Evolutionary conservation across 176 grass and related monocot genomes (phyloP).

Genomic region (Musa beccarii): DNA sequence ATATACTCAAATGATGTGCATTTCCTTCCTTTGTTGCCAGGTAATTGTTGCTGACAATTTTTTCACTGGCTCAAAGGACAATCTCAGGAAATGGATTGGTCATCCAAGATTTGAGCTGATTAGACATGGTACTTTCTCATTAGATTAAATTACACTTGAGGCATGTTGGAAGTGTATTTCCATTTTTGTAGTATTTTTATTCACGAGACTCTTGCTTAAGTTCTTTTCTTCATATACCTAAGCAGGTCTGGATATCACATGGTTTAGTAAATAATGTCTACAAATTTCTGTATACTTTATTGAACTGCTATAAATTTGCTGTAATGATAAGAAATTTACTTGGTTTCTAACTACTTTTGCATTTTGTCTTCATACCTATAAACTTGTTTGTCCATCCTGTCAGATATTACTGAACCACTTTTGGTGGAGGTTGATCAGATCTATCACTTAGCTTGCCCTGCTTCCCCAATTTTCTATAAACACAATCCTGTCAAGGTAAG

Average conservation of each 20-base stretch:
- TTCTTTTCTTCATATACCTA: not conserved
- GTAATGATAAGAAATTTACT: not conserved
- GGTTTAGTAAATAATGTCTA: not conserved
- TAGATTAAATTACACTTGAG: not conserved
- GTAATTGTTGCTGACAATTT: constrained; percentile 93
- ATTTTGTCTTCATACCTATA: not conserved
- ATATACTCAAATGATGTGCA: not conserved
- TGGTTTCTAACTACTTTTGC: not conserved
- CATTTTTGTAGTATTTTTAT: too few relatives aligned
- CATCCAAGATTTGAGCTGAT: constrained; percentile 95
- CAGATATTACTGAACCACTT: constrained; percentile 66
- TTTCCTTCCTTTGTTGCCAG: constrained; percentile 14
- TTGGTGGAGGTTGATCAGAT: constrained; percentile 92
- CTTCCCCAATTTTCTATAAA: constrained; percentile 24
- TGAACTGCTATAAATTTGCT: not conserved
- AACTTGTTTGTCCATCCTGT: not conserved
- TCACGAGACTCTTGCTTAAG: too few relatives aligned
- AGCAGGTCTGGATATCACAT: not conserved
- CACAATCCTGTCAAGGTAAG: constrained; percentile 23
- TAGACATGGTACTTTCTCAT: constrained; percentile 43
- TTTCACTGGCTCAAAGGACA: constrained; percentile 83
- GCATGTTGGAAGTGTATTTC: too few relatives aligned
- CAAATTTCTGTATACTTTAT: not conserved
- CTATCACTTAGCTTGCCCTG: constrained; percentile 58
- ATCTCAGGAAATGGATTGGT: constrained; percentile 62